phyloP scores from a whole-genome alignment of 208 protist species.

The Plasmodiophora brassicae region DNA sequence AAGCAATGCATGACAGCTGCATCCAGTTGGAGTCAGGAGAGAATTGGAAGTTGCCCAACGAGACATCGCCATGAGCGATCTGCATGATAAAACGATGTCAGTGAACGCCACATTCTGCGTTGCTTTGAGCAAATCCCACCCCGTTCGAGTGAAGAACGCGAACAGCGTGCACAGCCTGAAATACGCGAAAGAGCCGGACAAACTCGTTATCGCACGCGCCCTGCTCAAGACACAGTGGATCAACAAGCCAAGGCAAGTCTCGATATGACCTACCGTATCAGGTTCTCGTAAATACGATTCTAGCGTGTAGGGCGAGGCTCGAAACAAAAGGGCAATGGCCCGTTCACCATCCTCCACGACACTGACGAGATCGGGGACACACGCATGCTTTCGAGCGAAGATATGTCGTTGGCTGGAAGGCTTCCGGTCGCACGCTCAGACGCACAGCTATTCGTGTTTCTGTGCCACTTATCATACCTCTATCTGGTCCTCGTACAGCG shows the following conservation, averaged over 20 bases:
- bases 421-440: too few relatives aligned
- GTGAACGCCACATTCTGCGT: not conserved
- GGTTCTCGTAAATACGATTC: not conserved
- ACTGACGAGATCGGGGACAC: not conserved
- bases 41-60: not conserved
- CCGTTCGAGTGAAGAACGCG: not conserved
- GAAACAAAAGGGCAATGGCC: not conserved
- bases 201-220: not conserved
- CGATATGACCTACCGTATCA: not conserved
- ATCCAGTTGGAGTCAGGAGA: not conserved
- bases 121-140: too few relatives aligned
- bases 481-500: too few relatives aligned
- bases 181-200: not conserved
- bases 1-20: not conserved
- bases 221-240: not conserved
- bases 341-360: not conserved
- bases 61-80: not conserved
- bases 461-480: too few relatives aligned
- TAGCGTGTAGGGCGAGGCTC: not conserved
- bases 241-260: not conserved
- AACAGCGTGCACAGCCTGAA: slow-evolving; percentile 4
- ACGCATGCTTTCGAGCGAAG: too few relatives aligned
- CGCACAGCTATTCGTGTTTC: too few relatives aligned
- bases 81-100: not conserved
- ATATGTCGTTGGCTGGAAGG: too few relatives aligned